Conservation (phyloP, 2,329 filamentous ascomycete species). For the Colletotrichum sojae region DNA sequence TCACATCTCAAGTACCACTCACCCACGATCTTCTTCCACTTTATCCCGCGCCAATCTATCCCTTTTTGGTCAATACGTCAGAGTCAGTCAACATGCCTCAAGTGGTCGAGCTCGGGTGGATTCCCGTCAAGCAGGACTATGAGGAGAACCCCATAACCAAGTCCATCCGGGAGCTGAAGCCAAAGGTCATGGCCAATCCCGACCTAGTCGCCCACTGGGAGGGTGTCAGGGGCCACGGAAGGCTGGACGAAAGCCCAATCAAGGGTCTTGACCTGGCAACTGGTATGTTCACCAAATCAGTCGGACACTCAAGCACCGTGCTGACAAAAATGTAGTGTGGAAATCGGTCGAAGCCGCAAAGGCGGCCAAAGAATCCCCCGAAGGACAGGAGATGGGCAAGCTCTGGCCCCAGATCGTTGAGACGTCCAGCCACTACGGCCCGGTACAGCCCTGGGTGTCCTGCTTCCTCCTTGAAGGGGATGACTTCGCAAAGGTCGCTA, state of each 20-base stretch:
- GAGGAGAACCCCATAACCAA: not conserved
- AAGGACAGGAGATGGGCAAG: not conserved
- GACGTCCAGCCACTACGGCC: not conserved
- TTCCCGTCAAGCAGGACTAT: constrained; percentile 12
- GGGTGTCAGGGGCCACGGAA: not conserved
- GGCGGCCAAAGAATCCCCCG: not conserved
- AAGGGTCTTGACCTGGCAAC: constrained; percentile 3
- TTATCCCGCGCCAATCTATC: not conserved
- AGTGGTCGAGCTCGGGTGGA: constrained; percentile 17
- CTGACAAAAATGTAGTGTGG: not conserved
- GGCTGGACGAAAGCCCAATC: not conserved
- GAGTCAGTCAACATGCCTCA: constrained; percentile 1
- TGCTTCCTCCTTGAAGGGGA: not conserved
- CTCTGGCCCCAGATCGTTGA: constrained; percentile 3
- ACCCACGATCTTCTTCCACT: too few relatives aligned
- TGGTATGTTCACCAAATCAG: not conserved
- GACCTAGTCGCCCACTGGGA: constrained; percentile 8
- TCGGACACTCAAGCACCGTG: too few relatives aligned
- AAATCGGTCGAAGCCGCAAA: constrained; percentile 13
- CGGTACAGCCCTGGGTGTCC: not conserved
- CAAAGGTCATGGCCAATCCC: not conserved
- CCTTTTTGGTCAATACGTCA: not conserved
- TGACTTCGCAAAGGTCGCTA: not conserved
- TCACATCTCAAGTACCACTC: too few relatives aligned
- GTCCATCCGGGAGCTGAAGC: not conserved